phyloP scores from a whole-genome alignment of 148 eudicot species.

The Limonium bicolor region DNA sequence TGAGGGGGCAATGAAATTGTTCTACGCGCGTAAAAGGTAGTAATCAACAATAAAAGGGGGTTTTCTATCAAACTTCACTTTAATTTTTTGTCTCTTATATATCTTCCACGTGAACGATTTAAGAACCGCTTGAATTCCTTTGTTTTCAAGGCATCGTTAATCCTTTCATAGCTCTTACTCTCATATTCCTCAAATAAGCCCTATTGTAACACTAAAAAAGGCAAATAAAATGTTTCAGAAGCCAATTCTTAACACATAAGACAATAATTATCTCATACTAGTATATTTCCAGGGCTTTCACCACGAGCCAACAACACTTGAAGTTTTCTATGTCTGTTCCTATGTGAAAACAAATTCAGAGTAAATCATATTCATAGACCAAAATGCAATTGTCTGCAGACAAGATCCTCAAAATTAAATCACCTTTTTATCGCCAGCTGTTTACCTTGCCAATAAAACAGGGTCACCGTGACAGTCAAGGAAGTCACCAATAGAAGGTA shows the following conservation, averaged over 20 bases:
- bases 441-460: constrained; percentile 64
- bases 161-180: constrained; percentile 51
- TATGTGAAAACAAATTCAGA: constrained; percentile 27
- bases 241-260: no score
- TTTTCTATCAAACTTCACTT: no score
- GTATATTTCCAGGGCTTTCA: constrained; percentile 69
- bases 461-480: constrained; percentile 69
- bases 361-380: background rate
- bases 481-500: constrained; percentile 45
- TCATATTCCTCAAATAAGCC: constrained; percentile 58
- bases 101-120: constrained; percentile 84
- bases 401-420: background rate
- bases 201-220: constrained; percentile 13
- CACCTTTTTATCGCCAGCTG: background rate
- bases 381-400: background rate
- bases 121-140: constrained; percentile 71
- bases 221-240: background rate
- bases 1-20: no score
- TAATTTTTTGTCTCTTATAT: constrained; percentile 82
- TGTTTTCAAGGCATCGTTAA: constrained; percentile 48
- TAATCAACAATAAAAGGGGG: no score
- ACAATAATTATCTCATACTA: no score
- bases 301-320: constrained; percentile 87
- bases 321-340: constrained; percentile 83
- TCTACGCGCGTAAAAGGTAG: no score